Evolutionary conservation across 2,329 filamentous ascomycete species (phyloP).

Genomic region (Colletotrichum nymphaeae): DNA sequence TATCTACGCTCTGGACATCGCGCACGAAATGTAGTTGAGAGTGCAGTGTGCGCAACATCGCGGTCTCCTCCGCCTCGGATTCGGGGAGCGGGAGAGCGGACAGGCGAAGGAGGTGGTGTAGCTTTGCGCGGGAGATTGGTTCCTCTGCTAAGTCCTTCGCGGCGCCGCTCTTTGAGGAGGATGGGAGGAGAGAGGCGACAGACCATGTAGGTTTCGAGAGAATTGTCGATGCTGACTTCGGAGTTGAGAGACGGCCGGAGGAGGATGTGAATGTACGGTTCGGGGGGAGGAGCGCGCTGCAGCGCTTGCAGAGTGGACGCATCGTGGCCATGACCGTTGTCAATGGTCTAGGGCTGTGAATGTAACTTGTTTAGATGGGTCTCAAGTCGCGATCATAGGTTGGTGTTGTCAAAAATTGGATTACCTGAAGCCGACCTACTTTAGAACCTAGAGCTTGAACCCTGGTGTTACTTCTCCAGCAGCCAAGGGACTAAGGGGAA

Average conservation of each 20-base stretch:
- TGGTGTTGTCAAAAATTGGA: too few species aligned
- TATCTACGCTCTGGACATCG: constrained; percentile 84
- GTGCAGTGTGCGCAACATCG: constrained; percentile 80
- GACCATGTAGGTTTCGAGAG: constrained; percentile 86
- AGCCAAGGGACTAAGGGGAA: neutral
- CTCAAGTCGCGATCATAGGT: neutral
- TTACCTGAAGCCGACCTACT: constrained; percentile 4
- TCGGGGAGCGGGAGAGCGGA: constrained; percentile 85
- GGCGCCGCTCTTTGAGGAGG: constrained; percentile 36
- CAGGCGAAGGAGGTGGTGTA: constrained; percentile 87
- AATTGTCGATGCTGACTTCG: constrained; percentile 46
- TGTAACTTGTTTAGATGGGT: neutral
- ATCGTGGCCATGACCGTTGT: neutral
- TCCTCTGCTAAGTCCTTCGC: constrained; percentile 45
- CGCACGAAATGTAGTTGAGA: constrained; percentile 93
- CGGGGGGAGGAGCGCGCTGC: constrained; percentile 12
- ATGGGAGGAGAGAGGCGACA: constrained; percentile 77
- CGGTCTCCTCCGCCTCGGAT: constrained; percentile 69
- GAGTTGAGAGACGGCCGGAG: neutral
- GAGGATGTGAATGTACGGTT: constrained; percentile 33
- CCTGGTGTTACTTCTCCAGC: neutral
- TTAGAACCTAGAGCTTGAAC: constrained; percentile 16
- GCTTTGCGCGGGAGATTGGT: constrained; percentile 72
- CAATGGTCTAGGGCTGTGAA: neutral
- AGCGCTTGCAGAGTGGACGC: constrained; percentile 21